Evolutionary conservation across 2,329 filamentous ascomycete species (phyloP).

Genomic region (Fusarium sp.): DNA sequence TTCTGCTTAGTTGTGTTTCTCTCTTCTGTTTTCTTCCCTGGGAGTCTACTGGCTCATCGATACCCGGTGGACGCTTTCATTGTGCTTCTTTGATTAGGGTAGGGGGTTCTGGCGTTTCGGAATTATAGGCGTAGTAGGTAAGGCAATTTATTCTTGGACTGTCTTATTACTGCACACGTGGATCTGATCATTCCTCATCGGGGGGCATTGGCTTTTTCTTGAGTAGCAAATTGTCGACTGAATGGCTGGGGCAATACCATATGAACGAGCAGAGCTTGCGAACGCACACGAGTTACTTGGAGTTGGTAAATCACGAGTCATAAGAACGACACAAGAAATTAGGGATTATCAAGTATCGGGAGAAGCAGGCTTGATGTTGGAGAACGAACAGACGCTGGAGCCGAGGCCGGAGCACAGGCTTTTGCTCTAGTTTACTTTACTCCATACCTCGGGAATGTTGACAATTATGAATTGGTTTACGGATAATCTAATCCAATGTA

Average conservation of each 20-base stretch:
- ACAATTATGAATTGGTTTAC: conserved; percentile 47
- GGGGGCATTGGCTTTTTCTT: not conserved
- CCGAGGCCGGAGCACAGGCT: conserved; percentile 11
- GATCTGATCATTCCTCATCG: not conserved
- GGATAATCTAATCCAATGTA: not conserved
- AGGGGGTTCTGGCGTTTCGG: conserved; percentile 25
- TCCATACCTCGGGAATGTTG: conserved; percentile 43
- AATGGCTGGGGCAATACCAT: not conserved
- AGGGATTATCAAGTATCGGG: conserved; percentile 11
- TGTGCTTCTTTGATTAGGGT: conserved; percentile 1
- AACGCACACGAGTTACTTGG: not conserved
- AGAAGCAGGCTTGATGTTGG: conserved; percentile 14
- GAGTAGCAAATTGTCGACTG: not conserved
- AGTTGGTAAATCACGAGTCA: conserved; percentile 12
- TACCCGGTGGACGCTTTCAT: conserved; percentile 32
- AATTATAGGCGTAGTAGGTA: not conserved
- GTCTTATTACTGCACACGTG: not conserved
- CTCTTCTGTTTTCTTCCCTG: conserved; percentile 10
- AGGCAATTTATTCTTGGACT: conserved; percentile 2
- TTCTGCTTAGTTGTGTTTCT: conserved; percentile 5
- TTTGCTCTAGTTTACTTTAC: not conserved
- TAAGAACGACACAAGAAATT: conserved; percentile 3
- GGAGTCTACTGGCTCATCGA: conserved; percentile 32
- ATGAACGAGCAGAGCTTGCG: not conserved
- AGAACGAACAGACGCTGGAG: conserved; percentile 26